Base-by-base conservation (phyloP, 2,329 filamentous ascomycete genomes). In the Scedosporium apiospermum region DNA sequence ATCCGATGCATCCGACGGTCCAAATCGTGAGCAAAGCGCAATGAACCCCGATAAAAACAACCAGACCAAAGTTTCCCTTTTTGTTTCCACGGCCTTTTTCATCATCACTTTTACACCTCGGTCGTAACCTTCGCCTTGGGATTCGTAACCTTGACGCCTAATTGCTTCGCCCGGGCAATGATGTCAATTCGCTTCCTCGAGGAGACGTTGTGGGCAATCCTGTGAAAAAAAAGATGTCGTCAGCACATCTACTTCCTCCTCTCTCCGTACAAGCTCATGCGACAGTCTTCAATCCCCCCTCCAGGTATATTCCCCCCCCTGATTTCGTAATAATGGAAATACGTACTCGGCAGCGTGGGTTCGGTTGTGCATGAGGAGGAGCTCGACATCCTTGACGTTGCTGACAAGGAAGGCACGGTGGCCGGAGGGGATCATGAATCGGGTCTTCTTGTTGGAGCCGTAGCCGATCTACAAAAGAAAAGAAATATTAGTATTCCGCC, bases 91-190 rank as follows among this genome's bases (percentile, higher is more conserved):
- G 49, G 57, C 57, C 38, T 58, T 7, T n/a, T 21, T 55, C 49
- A 58, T 55, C 49, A 58, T 60, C 63, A 67, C 59, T 61, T 75
- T 85, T 87, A 89, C 75, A 88, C 83, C 88, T 99, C 95, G 73
- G 92, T 96, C 74, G 93, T 96, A 79, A 99, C 89, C 87, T 93
- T 96, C 77, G 93, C 95, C 90, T 97, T 96, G 82, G 91, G 81
- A 87, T 99, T 99, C 78, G 95, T 99, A 79, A 99, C 93, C 90
- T 99, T 99, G 79, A 99, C 95, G 77, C 93, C 91, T 76, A 99
- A 84, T 82, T 96, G 89, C 90, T 98, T 98, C 70, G 95, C 95
- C 80, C 93, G 90, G 76, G 91, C 86, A 75, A 99, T 88, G 82
- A 99, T 99, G 76, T 97, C 93, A 80, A 99, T 88, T 81, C 95